phyloP scores from a whole-genome alignment of 2,329 filamentous ascomycete genomes.

The Fusarium pseudograminearum region DNA sequence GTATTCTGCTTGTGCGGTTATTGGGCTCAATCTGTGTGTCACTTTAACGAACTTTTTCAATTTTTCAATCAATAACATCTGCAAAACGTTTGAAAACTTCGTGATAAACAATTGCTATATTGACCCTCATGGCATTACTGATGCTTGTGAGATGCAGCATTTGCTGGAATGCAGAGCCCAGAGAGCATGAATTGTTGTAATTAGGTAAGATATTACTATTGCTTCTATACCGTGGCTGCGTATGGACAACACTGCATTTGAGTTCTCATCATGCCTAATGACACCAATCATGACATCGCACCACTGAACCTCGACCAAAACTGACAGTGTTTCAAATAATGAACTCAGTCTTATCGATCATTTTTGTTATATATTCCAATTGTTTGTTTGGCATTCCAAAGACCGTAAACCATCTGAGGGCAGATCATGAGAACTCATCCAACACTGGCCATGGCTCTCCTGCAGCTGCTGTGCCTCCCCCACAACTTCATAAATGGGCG shows the following conservation, averaged over 20 bases:
- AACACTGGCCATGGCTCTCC: slow-evolving; percentile 1
- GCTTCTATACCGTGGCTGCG: neutral
- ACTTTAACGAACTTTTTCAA: too few species aligned
- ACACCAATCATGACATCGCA: slow-evolving; percentile 22
- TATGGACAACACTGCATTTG: slow-evolving; percentile 4
- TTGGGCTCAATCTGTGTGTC: neutral
- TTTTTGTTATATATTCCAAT: neutral
- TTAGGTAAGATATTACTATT: neutral
- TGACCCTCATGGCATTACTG: neutral
- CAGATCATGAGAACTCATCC: slow-evolving; percentile 19
- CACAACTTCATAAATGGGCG: slow-evolving; percentile 7
- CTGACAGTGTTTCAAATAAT: neutral
- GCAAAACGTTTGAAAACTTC: neutral
- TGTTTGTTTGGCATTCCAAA: neutral
- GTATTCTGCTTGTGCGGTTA: neutral
- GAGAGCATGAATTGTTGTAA: neutral
- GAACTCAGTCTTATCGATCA: neutral
- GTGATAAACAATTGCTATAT: neutral
- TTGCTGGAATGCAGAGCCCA: too few species aligned
- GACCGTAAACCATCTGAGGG: neutral
- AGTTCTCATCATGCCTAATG: neutral
- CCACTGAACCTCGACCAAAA: neutral
- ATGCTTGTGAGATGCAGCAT: neutral
- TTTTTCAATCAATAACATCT: neutral
- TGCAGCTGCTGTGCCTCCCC: slow-evolving; percentile 1